Evolutionary conservation across 2,329 filamentous ascomycete species (phyloP), one percentile per base, ranked within the genome.

Genomic region (Cladosporium sp.): DNA sequence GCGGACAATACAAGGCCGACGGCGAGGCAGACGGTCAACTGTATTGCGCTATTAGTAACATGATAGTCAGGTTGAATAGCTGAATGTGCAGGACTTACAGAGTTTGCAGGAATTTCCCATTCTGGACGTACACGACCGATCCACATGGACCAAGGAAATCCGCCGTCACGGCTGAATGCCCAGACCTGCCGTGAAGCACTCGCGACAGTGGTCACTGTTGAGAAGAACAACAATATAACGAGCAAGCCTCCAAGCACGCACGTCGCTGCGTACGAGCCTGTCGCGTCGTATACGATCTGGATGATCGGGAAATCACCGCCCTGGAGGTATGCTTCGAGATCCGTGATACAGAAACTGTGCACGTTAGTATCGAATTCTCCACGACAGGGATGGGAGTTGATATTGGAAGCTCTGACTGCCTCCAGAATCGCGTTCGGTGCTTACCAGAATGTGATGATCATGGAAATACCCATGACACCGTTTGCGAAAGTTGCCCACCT

Each of bases 361-460:
- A 6, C 5, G 52, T 55, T n/a, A 55, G 52, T 22, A 47, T 7
- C 1, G 7, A 1, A 20, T 5, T 47, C 66, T 47, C 65, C 15
- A 10, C 12, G 12, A 5, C 28, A 32, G 9, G 28, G 12, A 10
- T 10, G 8, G 28, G 12, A 32, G 12, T 7, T 3, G 28, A 10
- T 32, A 3, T 32, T 32, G 28, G 28, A 7, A 10, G 12, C 28
- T n/a, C n/a, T 39, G 36, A 13, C 8, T 5, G 39, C 9, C n/a
- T 7, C 19, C 19, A 22, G 13, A 15, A 22, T 44, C 40, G 12
- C 13, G 1, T 25, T 15, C 42, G 17, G 28, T 13, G 25, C 52
- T 55, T 28, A 55, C 52, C 73, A 71, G 49, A 74, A 73, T 3
- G 68, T 71, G 56, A 76, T 70, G 24, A 77, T 66, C 65, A 73